Percentiles rank a stretch among this genome's conserved stretches.
Conservation (phyloP, 441 rosid species). For the Adansonia gregorii region DNA sequence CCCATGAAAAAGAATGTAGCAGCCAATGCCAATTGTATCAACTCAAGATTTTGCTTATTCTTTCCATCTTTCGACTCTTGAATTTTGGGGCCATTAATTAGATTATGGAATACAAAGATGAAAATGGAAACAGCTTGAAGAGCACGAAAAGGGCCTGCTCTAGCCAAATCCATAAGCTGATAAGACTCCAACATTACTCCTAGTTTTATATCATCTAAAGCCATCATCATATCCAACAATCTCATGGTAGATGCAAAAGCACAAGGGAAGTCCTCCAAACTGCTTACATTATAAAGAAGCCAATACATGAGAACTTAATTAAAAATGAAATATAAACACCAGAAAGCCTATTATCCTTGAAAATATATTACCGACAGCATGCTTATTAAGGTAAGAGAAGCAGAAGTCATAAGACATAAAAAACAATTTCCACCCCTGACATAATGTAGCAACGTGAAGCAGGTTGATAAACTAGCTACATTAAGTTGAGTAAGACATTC, state of each 20-base stretch:
- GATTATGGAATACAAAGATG: conserved; percentile 60
- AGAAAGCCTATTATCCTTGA: neutral
- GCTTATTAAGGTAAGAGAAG: neutral
- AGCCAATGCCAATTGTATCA: conserved; percentile 43
- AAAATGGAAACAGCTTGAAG: conserved; percentile 70
- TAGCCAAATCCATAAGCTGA: conserved; percentile 57
- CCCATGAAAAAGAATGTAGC: conserved; percentile 71
- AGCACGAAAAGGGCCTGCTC: conserved; percentile 68
- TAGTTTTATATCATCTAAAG: conserved; percentile 53
- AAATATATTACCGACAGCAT: neutral
- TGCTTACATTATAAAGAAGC: conserved; percentile 39
- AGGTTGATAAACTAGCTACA: neutral
- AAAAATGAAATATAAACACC: conserved; percentile 18
- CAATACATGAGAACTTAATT: conserved; percentile 28
- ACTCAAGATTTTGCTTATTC: conserved; percentile 34
- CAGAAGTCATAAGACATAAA: neutral
- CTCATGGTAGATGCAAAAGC: conserved; percentile 64
- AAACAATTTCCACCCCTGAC: neutral
- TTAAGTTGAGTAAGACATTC: neutral
- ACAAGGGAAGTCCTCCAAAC: conserved; percentile 67
- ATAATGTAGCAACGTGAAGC: neutral
- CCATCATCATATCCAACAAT: conserved; percentile 61
- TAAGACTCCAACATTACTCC: conserved; percentile 60
- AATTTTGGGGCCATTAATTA: conserved; percentile 33
- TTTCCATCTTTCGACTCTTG: conserved; percentile 34